Base-by-base conservation (phyloP, 805 yeast species). In the Saitoella complicata region DNA sequence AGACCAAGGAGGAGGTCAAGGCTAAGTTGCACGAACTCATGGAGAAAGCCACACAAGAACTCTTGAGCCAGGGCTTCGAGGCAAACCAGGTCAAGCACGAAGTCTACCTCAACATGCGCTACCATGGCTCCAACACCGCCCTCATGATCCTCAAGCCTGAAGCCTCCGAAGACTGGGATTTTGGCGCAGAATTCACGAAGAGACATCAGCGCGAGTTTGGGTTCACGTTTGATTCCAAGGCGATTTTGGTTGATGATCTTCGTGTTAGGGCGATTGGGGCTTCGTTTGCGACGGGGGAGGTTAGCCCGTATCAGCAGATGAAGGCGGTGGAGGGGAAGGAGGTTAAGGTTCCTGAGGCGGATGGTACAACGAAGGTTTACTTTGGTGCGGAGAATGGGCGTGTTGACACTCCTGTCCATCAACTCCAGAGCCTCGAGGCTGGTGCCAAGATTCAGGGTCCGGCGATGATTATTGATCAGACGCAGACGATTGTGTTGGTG, bases 71-170 rank as follows among this genome's bases (percentile, higher is more conserved):
- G 59, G 82, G 83, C 0, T 73, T 77, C 51, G 37, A 52, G 0
- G 59, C 59, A 4, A 58, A 61, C 4, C 62, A 67, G 29, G 69
- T 83, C 29, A 58, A 54, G 30, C 66, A 70, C 45, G 93, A 85
- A 55, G 71, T 72, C 39, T 82, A 71, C 52, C 63, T 86, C 49
- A 86, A 86, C 57, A 64, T 86, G 68, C 70, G 93, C 55, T 87
- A 82, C 57, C 75, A 75, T 49, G 95, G 95, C 6, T 80, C 94
- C n/a, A 95, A 87, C 55, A 80, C 95, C 2, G 78, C 80, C 37
- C 63, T 87, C 49, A 80, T 86, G 81, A 74, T 81, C n/a, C 61
- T 45, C 34, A 48, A 54, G 36, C 57, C 57, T 3, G 11, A 33
- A 33, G 39, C 37, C n/a, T 11, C 39, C 3, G 53, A 48, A 32